Percentiles rank a stretch among this genome's conserved stretches.
Evolutionary conservation across 352 stramenopile genomes (phyloP).

Genomic region (Paralagenidium karlingii): DNA sequence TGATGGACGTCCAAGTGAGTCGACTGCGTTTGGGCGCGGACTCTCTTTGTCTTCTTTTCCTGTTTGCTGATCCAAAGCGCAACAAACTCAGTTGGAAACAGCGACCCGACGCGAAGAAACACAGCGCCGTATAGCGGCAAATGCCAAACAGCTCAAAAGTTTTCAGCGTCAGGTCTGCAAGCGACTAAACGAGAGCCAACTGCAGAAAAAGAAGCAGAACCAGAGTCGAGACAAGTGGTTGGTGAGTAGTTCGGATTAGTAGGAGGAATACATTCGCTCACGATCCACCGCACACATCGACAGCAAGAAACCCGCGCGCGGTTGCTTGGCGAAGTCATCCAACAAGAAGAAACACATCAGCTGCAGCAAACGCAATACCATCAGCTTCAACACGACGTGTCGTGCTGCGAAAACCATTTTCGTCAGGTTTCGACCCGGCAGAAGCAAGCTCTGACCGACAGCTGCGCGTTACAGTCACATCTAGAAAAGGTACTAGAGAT

Average conservation of each 20-base stretch:
- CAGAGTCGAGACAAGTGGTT: constrained; percentile 15
- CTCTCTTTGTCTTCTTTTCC: constrained; percentile 1
- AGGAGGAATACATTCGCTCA: not conserved
- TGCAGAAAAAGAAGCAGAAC: constrained; percentile 16
- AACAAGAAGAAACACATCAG: not conserved
- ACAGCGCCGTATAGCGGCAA: constrained; percentile 13
- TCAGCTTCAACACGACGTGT: too few relatives aligned
- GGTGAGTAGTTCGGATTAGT: not conserved
- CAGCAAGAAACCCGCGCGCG: constrained; percentile 8
- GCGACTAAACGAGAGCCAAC: constrained; percentile 29
- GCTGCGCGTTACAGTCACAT: too few relatives aligned
- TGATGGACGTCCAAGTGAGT: constrained; percentile 2
- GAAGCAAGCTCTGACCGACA: too few relatives aligned
- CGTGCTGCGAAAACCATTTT: too few relatives aligned
- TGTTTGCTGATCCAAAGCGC: not conserved
- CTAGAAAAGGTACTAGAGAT: too few relatives aligned
- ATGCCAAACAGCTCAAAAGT: constrained; percentile 26
- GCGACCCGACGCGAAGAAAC: constrained; percentile 1
- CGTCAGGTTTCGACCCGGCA: too few relatives aligned
- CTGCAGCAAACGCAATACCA: constrained; percentile 6
- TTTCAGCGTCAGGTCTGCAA: constrained; percentile 53
- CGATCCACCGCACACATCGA: not conserved
- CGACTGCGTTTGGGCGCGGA: not conserved
- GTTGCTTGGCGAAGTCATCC: constrained; percentile 3
- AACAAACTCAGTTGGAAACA: not conserved